A percentile compares a stretch with the other conserved stretches of the same genome.
Conservation (phyloP, 345 rosid genomes). For the Hibiscus trionum region DNA sequence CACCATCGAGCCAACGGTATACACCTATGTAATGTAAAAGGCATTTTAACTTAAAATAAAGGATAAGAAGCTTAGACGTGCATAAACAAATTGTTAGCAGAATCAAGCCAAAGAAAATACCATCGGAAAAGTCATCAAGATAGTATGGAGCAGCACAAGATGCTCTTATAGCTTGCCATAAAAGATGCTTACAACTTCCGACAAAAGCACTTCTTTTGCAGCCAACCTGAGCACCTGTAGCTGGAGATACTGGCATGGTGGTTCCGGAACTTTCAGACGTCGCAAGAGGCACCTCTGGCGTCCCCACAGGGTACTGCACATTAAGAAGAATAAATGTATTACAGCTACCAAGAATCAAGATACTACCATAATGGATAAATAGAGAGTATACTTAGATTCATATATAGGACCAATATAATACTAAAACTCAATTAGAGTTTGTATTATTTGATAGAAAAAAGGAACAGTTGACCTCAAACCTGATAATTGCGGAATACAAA, state of each 20-base stretch:
- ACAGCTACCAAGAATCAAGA: not conserved
- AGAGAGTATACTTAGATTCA: not conserved
- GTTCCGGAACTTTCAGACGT: slow-evolving; percentile 68
- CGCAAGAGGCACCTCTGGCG: slow-evolving; percentile 70
- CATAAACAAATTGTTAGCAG: not conserved
- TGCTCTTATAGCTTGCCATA: slow-evolving; percentile 99
- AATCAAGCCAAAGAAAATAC: slow-evolving; percentile 30
- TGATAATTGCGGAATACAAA: slow-evolving; percentile 94
- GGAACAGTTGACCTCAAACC: slow-evolving; percentile 32
- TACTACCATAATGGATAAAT: not conserved
- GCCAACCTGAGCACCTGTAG: slow-evolving; percentile 71
- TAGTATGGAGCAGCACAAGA: slow-evolving; percentile 99
- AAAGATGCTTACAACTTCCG: slow-evolving; percentile 89
- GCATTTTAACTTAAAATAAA: not conserved
- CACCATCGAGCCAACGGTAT: slow-evolving; percentile 99
- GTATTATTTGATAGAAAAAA: slow-evolving; percentile 13
- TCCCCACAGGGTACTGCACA: slow-evolving; percentile 82
- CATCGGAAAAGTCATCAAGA: slow-evolving; percentile 92
- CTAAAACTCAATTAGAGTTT: not conserved
- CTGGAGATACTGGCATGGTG: slow-evolving; percentile 47
- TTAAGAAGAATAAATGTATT: slow-evolving; percentile 12
- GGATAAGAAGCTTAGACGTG: not conserved
- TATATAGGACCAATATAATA: slow-evolving; percentile 1
- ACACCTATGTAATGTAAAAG: slow-evolving; percentile 37
- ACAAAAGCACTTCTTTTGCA: slow-evolving; percentile 82